Evolutionary conservation across 257 asterid genomes (phyloP).

Genomic region (Solanum pinnatisectum): DNA sequence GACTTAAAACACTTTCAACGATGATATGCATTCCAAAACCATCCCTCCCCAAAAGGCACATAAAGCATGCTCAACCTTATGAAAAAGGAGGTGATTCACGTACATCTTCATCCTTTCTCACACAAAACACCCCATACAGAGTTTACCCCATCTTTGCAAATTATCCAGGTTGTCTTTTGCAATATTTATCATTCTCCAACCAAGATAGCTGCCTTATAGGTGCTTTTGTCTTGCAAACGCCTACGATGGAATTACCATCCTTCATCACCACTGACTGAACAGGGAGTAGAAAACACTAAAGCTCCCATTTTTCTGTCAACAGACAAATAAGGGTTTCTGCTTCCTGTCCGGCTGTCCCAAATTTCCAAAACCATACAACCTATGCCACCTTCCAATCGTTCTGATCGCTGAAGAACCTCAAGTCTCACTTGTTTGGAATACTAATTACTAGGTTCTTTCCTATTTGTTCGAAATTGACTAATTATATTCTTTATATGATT

Average conservation of each 20-base stretch:
- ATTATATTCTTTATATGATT: background rate
- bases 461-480: background rate
- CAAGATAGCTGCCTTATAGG: background rate
- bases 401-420: background rate
- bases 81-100: background rate
- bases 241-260: background rate
- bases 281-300: background rate
- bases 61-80: background rate
- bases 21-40: background rate
- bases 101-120: background rate
- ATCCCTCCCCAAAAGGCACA: background rate
- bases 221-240: background rate
- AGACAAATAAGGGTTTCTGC: background rate
- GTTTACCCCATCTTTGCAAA: background rate
- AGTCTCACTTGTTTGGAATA: background rate
- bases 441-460: background rate
- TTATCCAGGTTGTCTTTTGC: background rate
- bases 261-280: background rate
- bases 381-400: background rate
- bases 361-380: background rate
- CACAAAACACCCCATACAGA: background rate
- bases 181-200: background rate
- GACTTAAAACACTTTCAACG: background rate
- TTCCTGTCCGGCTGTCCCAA: background rate
- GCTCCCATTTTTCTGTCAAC: background rate